Evolutionary conservation across 257 asterid genomes (phyloP), one percentile per base, ranked within the genome.

Genomic region (Fraxinus quadrangulata): DNA sequence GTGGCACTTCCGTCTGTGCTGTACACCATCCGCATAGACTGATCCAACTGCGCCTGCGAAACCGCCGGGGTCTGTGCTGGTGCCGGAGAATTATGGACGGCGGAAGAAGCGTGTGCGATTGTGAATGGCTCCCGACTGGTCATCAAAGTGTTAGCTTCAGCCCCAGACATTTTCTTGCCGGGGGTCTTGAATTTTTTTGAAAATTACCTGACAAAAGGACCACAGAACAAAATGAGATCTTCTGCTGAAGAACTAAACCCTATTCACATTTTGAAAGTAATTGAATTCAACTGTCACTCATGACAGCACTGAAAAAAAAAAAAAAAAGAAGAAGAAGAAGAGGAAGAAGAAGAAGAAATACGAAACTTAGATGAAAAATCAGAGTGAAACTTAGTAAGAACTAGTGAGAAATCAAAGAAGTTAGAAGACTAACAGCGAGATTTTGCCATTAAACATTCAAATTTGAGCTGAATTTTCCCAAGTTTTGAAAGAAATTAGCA

Each of bases 11-110:
- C 81, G 1, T 80, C 91, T 63, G 71, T 45, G 47, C 70, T 11
- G 81, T 81, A 88, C 6, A 82, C 17, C 81, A 81, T 39, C 59
- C 83, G 84, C 79, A 85, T 56, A 36, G 76, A 84, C 68, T 85
- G 88, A 54, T 79, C 86, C 47, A 80, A 33, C 54, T 75, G 85
- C 3, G 78, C 13, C 78, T 80, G 83, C 1, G 83, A 78, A 24
- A 73, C 75, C 26, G 23, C 42, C 81, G 75, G 79, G 26, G 83
- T 75, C 34, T 81, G 84, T 40, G 23, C 36, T 79, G 75, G 78
- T 59, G 31, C 51, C 56, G 84, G 49, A 33, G 83, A 47, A 19
- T 37, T 71, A 13, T 69, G 77, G 5, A 63, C 40, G 47, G 45
- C 28, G 42, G 81, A 68, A 21, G 69, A 63, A 63, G 34, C 2